Evolutionary conservation across 257 asterid species (phyloP).

Genomic region (Gentiana straminea): DNA sequence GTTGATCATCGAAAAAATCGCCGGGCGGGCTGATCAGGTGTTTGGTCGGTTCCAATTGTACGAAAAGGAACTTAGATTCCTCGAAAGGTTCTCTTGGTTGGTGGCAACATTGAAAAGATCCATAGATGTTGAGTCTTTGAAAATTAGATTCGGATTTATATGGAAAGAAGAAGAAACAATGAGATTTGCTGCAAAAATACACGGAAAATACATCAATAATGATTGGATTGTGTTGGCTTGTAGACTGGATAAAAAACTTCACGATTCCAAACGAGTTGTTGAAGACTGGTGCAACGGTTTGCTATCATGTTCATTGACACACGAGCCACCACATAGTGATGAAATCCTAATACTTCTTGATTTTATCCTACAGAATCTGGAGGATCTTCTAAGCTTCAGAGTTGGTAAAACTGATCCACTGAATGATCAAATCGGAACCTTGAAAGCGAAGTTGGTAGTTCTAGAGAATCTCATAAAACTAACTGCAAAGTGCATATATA

Average conservation of each 20-base stretch:
- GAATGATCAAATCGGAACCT: too few species aligned
- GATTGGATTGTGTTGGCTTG: background rate
- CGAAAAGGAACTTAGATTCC: background rate
- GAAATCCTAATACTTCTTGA: too few species aligned
- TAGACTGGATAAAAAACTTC: background rate
- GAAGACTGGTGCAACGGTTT: background rate
- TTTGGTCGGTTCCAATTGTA: background rate
- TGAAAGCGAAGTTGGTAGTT: too few species aligned
- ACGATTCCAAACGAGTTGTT: background rate
- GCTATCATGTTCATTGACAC: background rate
- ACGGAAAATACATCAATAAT: too few species aligned
- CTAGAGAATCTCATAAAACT: too few species aligned
- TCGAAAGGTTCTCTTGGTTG: background rate
- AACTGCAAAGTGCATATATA: too few species aligned
- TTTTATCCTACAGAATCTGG: too few species aligned
- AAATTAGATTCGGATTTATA: background rate
- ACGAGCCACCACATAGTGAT: too few species aligned
- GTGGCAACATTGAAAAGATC: too few species aligned
- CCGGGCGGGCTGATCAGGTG: background rate
- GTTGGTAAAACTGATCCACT: too few species aligned
- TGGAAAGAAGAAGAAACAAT: background rate
- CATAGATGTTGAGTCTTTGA: background rate
- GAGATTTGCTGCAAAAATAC: too few species aligned
- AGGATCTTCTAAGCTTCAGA: too few species aligned
- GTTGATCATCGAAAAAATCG: background rate